Evolutionary conservation across 768 basidiomycete genomes (phyloP), one percentile per base, ranked within the genome.

Genomic region (Phanerochaete sordida): DNA sequence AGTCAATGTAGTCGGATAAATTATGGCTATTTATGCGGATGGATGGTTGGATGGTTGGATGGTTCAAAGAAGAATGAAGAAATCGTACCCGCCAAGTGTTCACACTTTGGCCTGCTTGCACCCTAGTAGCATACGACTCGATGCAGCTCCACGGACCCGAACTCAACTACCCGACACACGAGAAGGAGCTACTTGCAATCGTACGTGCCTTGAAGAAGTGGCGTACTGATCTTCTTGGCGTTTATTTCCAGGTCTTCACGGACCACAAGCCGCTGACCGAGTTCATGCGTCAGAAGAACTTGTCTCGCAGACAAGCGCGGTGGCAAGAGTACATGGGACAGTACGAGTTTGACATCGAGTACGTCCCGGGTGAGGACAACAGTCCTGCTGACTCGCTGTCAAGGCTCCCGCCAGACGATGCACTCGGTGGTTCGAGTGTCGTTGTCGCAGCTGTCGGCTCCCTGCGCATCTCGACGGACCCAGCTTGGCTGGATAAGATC

Each of bases 301-400:
- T 81, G 0, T 77, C 71, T 0, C 59, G 68, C 0, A 55, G 72
- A 0, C 79, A 79, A 33, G 70, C 70, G 0, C 62, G 72, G 0
- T 81, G 80, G 81, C 27, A 75, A 3, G 72, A 80, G 57, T 72
- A 74, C 23, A 59, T 83, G 0, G 56, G 63, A 0, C 64, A 74
- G 19, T 82, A 77, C 57, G 72, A 80, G 43, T 67, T 66, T 49
- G 44, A 62, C 0, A 73, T 79, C 19, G 52, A 56, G 3, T 80
- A 79, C 56, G 60, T 82, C 68, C 51, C 65, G 0, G 80, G 80
- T 0, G 63, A 65, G 0, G 69, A 74, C 3, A 81, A 83, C 59
- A 64, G 71, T 0, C 60, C 76, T 0, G 72, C 76, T 0, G 79
- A 83, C 64, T 73, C 77, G 0, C 63, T 83, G 5, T 81, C 78